A percentile compares a stretch with the other conserved stretches of the same genome.
These are phyloP conservation scores for Escallonia herrerae DNA, from an alignment of 129 eudicot genomes.

Conservation along the genomic window DNA sequence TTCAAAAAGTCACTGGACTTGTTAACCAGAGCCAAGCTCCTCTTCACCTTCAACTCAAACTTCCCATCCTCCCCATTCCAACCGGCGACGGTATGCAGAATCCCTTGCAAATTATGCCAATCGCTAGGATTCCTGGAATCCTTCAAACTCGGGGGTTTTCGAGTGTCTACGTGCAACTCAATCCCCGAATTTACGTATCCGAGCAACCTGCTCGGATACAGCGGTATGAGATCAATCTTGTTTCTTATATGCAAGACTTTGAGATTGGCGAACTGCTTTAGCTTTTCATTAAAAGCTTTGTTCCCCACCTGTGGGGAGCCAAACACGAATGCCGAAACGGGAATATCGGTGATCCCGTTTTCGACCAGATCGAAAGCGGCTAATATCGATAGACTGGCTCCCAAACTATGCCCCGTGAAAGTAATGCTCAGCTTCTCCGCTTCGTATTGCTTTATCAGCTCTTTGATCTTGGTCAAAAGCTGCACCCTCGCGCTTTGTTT, in stretches of 20 bases:
- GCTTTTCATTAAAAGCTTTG: conserved; percentile 47
- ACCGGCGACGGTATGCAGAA: conserved; percentile 77
- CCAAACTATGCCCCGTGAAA: conserved; percentile 75
- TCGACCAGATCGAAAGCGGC: conserved; percentile 75
- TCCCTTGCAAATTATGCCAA: conserved; percentile 88
- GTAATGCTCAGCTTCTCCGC: conserved; percentile 53
- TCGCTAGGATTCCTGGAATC: conserved; percentile 47
- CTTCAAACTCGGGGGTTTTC: conserved; percentile 62
- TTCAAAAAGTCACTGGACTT: conserved; percentile 75
- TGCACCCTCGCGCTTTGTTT: conserved; percentile 67
- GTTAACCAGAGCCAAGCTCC: conserved; percentile 82
- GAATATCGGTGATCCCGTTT: conserved; percentile 54
- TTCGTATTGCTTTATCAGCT: conserved; percentile 32
- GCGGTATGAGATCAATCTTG: conserved; percentile 70
- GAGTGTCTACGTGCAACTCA: conserved; percentile 50
- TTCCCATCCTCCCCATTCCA: conserved; percentile 70
- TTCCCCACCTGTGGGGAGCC: conserved; percentile 90
- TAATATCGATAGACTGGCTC: conserved; percentile 58
- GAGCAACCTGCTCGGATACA: conserved; percentile 53
- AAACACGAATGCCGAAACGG: conserved; percentile 64
- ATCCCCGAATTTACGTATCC: conserved; percentile 61
- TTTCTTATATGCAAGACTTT: conserved; percentile 66
- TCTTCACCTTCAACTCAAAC: conserved; percentile 49
- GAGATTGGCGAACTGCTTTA: conserved; percentile 37
- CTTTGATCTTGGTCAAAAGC: conserved; percentile 35